phyloP scores from a whole-genome alignment of 2,329 filamentous ascomycete species.

The Lecanoromycetidae sp. region DNA sequence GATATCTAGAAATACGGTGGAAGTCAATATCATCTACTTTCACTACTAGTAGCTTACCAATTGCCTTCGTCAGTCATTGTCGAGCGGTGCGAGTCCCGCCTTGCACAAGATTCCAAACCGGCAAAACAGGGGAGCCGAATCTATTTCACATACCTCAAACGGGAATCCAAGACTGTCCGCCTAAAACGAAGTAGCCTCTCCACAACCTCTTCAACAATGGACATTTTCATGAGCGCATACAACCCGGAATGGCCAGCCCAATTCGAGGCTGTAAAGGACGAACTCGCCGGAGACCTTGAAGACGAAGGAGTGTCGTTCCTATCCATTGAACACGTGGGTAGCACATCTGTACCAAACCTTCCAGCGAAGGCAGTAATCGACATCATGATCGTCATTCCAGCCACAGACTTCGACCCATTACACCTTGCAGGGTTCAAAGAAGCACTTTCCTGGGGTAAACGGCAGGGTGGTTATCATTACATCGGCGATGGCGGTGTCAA shows the following conservation, averaged over 20 bases:
- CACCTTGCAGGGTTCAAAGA: slow-evolving; percentile 9
- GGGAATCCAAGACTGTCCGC: no score
- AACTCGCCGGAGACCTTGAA: slow-evolving; percentile 16
- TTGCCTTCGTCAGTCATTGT: no score
- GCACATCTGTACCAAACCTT: slow-evolving; percentile 18
- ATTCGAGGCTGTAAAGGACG: slow-evolving; percentile 13
- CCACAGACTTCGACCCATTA: slow-evolving; percentile 4
- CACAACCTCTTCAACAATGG: neutral
- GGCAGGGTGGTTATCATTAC: slow-evolving; percentile 18
- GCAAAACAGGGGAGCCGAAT: no score
- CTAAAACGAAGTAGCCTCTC: no score
- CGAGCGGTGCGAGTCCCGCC: no score
- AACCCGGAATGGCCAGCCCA: slow-evolving; percentile 16
- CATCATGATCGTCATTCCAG: slow-evolving; percentile 18
- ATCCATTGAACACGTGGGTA: slow-evolving; percentile 20
- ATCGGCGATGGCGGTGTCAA: slow-evolving; percentile 20
- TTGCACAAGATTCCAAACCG: no score
- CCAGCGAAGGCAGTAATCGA: slow-evolving; percentile 20
- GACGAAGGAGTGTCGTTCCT: slow-evolving; percentile 8
- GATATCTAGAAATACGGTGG: no score
- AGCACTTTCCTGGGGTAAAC: slow-evolving; percentile 17
- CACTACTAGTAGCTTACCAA: no score
- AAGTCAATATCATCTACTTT: no score
- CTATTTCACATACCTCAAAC: no score
- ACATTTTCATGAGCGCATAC: slow-evolving; percentile 10